Evolutionary conservation across 2,329 filamentous ascomycete species (phyloP).

Genomic region (Colletotrichum nymphaeae): DNA sequence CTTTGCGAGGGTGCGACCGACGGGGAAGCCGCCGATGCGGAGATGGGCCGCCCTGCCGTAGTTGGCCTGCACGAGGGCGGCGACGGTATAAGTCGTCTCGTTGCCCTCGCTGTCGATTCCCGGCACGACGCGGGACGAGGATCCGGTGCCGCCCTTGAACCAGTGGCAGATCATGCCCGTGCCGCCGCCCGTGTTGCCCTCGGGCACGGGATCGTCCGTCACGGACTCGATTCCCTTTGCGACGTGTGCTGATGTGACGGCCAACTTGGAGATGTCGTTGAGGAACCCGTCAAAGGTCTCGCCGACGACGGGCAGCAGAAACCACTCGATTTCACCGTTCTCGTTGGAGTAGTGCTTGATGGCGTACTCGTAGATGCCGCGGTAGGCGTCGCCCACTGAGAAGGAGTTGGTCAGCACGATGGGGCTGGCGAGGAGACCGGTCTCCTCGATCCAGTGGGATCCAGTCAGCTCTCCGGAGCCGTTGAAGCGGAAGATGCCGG

Average conservation of each 20-base stretch:
- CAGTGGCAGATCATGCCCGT: slow-evolving; percentile 75
- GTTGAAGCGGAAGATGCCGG: slow-evolving; percentile 71
- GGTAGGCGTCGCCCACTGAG: slow-evolving; percentile 67
- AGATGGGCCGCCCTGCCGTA: slow-evolving; percentile 70
- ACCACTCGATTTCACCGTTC: slow-evolving; percentile 60
- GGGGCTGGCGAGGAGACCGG: slow-evolving; percentile 68
- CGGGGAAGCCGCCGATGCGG: slow-evolving; percentile 68
- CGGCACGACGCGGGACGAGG: slow-evolving; percentile 66
- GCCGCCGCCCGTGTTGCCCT: slow-evolving; percentile 75
- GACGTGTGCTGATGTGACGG: slow-evolving; percentile 65
- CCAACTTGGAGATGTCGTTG: slow-evolving; percentile 67
- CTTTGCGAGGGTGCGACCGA: slow-evolving; percentile 68
- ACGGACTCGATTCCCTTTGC: slow-evolving; percentile 64
- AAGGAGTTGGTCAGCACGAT: slow-evolving; percentile 71
- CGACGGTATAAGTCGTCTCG: slow-evolving; percentile 66
- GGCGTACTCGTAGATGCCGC: slow-evolving; percentile 68
- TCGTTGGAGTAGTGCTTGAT: slow-evolving; percentile 56
- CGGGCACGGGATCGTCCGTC: slow-evolving; percentile 61
- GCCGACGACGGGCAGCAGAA: slow-evolving; percentile 67
- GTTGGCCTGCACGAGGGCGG: slow-evolving; percentile 73
- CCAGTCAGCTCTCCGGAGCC: slow-evolving; percentile 73
- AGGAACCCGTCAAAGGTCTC: slow-evolving; percentile 74
- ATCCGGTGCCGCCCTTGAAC: slow-evolving; percentile 76
- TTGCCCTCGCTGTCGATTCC: slow-evolving; percentile 49
- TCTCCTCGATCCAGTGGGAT: slow-evolving; percentile 70